Conservation (phyloP, 495 filamentous ascomycete species). For the Talaromyces stipitatus region DNA sequence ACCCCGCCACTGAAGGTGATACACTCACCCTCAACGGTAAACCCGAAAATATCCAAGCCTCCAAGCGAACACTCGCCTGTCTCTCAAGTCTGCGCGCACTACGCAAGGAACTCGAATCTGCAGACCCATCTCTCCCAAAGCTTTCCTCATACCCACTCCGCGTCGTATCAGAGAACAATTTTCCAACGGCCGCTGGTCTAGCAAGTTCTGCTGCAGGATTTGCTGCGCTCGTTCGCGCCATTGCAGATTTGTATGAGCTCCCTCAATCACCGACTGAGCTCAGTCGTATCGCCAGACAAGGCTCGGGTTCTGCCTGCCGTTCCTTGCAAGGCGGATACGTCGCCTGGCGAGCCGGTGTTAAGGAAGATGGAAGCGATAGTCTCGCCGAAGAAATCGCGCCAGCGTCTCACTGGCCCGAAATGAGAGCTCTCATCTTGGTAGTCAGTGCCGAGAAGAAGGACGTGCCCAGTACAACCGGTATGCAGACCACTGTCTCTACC, state of each 20-base stretch:
- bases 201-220: slow-evolving; percentile 91
- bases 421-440: slow-evolving; percentile 86
- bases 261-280: slow-evolving; percentile 70
- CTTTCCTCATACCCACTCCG: slow-evolving; percentile 67
- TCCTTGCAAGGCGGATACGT: slow-evolving; percentile 92
- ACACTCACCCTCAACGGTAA: slow-evolving; percentile 78
- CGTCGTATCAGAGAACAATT: slow-evolving; percentile 93
- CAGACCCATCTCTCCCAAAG: slow-evolving; percentile 64
- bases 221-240: slow-evolving; percentile 85
- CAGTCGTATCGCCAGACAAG: slow-evolving; percentile 85
- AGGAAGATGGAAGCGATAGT: slow-evolving; percentile 72
- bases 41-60: slow-evolving; percentile 68
- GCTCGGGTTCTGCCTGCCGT: slow-evolving; percentile 88
- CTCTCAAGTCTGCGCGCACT: slow-evolving; percentile 75
- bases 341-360: slow-evolving; percentile 74
- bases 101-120: slow-evolving; percentile 63
- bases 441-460: slow-evolving; percentile 91
- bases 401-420: slow-evolving; percentile 84
- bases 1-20: slow-evolving; percentile 50
- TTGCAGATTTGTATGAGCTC: slow-evolving; percentile 86
- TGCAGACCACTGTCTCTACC: slow-evolving; percentile 92
- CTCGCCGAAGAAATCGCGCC: slow-evolving; percentile 79
- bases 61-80: slow-evolving; percentile 84
- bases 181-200: slow-evolving; percentile 95
- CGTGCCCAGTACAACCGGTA: slow-evolving; percentile 81